Evolutionary conservation across 2,329 filamentous ascomycete species (phyloP).

Genomic region (Whalleya microplaca): DNA sequence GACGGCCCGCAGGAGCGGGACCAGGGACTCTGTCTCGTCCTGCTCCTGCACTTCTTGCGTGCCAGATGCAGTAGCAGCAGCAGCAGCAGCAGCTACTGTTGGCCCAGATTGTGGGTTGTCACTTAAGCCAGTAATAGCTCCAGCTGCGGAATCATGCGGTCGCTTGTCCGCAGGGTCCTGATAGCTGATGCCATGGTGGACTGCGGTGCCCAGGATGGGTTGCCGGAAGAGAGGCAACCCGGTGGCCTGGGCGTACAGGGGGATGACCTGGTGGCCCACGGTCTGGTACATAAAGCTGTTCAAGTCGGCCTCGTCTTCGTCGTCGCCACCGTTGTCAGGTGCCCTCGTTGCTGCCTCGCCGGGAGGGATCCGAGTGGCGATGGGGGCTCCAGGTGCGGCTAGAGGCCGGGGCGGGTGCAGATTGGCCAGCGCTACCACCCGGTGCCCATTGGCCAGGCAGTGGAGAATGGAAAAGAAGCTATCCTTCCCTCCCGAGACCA

Average conservation of each 20-base stretch:
- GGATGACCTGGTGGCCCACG: conserved; percentile 84
- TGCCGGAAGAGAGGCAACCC: conserved; percentile 83
- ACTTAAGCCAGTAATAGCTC: background rate
- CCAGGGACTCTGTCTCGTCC: conserved; percentile 89
- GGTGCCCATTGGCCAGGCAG: conserved; percentile 83
- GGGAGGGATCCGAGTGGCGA: conserved; percentile 15
- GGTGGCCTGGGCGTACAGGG: conserved; percentile 80
- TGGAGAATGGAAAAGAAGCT: conserved; percentile 93
- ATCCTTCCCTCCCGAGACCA: conserved; percentile 97
- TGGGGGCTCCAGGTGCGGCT: conserved; percentile 4
- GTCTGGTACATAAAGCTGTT: conserved; percentile 99
- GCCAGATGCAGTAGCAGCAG: background rate
- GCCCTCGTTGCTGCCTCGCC: conserved; percentile 6
- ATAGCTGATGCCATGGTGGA: conserved; percentile 76
- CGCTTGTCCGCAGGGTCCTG: conserved; percentile 33
- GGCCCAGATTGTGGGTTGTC: conserved; percentile 9
- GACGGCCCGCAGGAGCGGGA: conserved; percentile 72
- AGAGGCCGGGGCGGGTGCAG: conserved; percentile 62
- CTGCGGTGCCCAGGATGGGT: conserved; percentile 71
- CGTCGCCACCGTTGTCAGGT: conserved; percentile 36
- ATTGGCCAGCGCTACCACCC: conserved; percentile 86
- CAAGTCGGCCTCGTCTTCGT: conserved; percentile 64
- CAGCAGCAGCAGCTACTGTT: too few species aligned
- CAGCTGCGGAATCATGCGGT: background rate
- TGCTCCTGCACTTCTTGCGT: conserved; percentile 26